phyloP scores from a whole-genome alignment of 345 rosid genomes.

The Gossypium thurberi region DNA sequence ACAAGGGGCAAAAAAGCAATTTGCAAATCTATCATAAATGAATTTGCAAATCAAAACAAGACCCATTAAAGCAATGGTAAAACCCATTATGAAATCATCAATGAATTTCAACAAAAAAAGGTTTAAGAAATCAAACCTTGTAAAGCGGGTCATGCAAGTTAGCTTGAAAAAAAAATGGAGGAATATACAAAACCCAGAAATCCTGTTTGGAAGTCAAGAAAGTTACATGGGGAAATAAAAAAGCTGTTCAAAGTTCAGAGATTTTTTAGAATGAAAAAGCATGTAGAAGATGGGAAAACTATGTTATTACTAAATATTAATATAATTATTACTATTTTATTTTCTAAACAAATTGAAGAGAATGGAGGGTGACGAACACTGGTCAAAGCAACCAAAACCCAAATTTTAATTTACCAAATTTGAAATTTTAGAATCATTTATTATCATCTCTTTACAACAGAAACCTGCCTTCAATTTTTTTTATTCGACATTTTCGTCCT shows the following conservation, averaged over 20 bases:
- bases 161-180: background rate
- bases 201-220: conserved; percentile 24
- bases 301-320: conserved; percentile 7
- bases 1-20: background rate
- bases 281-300: conserved; percentile 17
- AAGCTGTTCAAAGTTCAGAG: conserved; percentile 4
- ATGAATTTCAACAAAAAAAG: background rate
- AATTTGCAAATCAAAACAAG: background rate
- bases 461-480: too few species aligned
- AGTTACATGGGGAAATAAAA: conserved; percentile 5
- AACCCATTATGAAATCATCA: background rate
- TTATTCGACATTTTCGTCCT: conserved; percentile 8
- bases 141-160: background rate
- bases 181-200: background rate
- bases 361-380: conserved; percentile 39
- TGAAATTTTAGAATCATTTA: too few species aligned
- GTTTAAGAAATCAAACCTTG: background rate
- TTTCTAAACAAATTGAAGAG: background rate
- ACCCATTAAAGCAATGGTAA: background rate
- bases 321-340: background rate
- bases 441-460: too few species aligned
- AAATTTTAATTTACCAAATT: conserved; percentile 22
- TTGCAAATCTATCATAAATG: background rate
- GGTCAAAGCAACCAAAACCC: conserved; percentile 72
- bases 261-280: background rate